Conservation (phyloP, 2,329 filamentous ascomycete species). For the Calonectria pseudoturangicola region DNA sequence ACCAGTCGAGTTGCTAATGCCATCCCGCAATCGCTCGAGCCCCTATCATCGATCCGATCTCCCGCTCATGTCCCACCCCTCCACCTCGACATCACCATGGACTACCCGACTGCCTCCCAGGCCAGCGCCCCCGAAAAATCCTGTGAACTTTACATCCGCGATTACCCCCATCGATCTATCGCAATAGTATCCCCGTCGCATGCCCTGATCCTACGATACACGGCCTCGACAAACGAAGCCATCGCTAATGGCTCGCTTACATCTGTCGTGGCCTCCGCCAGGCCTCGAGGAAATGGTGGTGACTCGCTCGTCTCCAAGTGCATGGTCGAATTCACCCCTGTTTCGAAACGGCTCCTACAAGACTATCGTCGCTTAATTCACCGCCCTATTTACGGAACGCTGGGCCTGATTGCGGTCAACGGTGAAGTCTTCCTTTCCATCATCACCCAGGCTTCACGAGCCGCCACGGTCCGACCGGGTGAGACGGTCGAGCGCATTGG, state of each 20-base stretch:
- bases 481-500: constrained; percentile 93
- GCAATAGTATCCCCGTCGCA: constrained; percentile 87
- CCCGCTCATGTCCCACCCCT: constrained; percentile 38
- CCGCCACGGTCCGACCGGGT: constrained; percentile 88
- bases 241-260: constrained; percentile 75
- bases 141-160: constrained; percentile 88
- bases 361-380: constrained; percentile 86
- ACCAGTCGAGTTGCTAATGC: constrained; percentile 41
- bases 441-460: constrained; percentile 85
- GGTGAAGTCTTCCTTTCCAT: constrained; percentile 93
- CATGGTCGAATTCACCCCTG: constrained; percentile 89
- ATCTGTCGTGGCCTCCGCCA: constrained; percentile 69
- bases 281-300: constrained; percentile 64
- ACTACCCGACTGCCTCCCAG: constrained; percentile 67
- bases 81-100: constrained; percentile 63
- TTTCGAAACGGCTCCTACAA: constrained; percentile 78
- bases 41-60: constrained; percentile 39
- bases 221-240: constrained; percentile 76
- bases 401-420: constrained; percentile 89
- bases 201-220: constrained; percentile 90
- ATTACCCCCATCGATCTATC: constrained; percentile 90
- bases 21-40: constrained; percentile 37
- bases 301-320: constrained; percentile 76
- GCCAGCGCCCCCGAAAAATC: constrained; percentile 74
- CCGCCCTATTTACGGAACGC: constrained; percentile 86